Conservation (phyloP, 352 stramenopile species). For the Phytopythium chamaehyphon region DNA sequence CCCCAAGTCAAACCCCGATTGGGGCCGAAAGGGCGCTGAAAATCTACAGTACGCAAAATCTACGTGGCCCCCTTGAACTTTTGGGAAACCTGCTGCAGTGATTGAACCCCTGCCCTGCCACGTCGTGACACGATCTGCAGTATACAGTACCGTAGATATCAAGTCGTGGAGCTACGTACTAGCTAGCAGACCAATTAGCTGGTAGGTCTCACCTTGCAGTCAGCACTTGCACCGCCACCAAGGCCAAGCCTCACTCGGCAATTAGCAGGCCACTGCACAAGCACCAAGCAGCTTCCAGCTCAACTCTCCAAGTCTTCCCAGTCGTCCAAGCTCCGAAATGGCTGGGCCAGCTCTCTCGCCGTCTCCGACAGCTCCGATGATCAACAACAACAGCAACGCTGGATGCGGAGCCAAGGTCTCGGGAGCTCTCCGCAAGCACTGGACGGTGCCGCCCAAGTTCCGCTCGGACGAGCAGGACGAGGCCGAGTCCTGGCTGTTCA, state of each 20-base stretch:
- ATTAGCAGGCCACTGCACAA: slow-evolving; percentile 17
- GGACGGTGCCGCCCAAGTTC: slow-evolving; percentile 39
- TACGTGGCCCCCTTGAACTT: no score
- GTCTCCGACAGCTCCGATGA: slow-evolving; percentile 2
- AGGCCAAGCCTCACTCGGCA: slow-evolving; percentile 26
- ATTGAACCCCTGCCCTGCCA: background rate
- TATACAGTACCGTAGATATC: no score
- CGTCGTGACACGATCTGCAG: no score
- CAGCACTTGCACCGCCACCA: no score
- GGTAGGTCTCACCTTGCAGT: no score
- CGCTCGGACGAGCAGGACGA: slow-evolving; percentile 53
- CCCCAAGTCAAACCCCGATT: background rate
- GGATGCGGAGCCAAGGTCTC: slow-evolving; percentile 26
- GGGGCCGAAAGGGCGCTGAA: no score
- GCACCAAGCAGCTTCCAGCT: background rate
- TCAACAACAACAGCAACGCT: slow-evolving; percentile 14
- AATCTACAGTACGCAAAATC: no score
- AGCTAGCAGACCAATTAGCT: no score
- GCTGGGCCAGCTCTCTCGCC: slow-evolving; percentile 17
- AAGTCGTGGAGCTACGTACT: no score
- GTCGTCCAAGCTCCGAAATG: slow-evolving; percentile 9
- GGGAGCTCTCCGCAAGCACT: slow-evolving; percentile 33
- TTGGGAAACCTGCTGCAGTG: background rate
- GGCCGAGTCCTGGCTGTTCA: slow-evolving; percentile 57
- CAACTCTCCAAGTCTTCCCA: slow-evolving; percentile 5